Conservation (phyloP, 1,139 yeast genomes). For the Suhomyces taliae region DNA sequence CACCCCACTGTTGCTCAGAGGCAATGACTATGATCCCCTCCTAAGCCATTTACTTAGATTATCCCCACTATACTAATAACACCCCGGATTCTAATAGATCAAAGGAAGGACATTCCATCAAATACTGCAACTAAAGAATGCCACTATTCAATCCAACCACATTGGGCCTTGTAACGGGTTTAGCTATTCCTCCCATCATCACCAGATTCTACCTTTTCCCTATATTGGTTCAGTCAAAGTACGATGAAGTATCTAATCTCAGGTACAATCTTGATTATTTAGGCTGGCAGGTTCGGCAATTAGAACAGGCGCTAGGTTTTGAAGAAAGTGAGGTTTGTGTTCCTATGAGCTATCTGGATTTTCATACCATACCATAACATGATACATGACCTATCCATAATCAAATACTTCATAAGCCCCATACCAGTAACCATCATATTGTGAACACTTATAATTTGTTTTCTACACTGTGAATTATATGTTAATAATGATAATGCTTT, state of each 20-base stretch:
- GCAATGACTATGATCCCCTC: too few relatives aligned
- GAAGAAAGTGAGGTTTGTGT: slow-evolving; percentile 30
- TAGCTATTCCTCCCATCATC: slow-evolving; percentile 31
- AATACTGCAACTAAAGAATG: not conserved
- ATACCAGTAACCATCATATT: too few relatives aligned
- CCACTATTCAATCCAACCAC: not conserved
- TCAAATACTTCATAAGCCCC: not conserved
- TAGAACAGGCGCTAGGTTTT: slow-evolving; percentile 34
- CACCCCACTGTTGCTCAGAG: too few relatives aligned
- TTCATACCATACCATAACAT: not conserved
- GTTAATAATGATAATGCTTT: not conserved
- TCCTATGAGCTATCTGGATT: slow-evolving; percentile 21
- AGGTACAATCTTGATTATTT: slow-evolving; percentile 36
- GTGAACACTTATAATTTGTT: too few relatives aligned
- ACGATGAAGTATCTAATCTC: slow-evolving; percentile 33
- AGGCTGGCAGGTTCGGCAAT: slow-evolving; percentile 40
- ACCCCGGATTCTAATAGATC: not conserved
- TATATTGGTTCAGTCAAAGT: slow-evolving; percentile 14
- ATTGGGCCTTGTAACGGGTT: slow-evolving; percentile 31
- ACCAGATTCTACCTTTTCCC: slow-evolving; percentile 32
- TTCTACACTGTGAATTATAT: not conserved
- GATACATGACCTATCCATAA: too few relatives aligned
- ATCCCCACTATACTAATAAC: too few relatives aligned
- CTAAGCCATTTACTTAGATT: too few relatives aligned
- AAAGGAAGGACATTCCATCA: not conserved